phyloP scores from a whole-genome alignment of 345 rosid genomes.

The Acer saccharum region DNA sequence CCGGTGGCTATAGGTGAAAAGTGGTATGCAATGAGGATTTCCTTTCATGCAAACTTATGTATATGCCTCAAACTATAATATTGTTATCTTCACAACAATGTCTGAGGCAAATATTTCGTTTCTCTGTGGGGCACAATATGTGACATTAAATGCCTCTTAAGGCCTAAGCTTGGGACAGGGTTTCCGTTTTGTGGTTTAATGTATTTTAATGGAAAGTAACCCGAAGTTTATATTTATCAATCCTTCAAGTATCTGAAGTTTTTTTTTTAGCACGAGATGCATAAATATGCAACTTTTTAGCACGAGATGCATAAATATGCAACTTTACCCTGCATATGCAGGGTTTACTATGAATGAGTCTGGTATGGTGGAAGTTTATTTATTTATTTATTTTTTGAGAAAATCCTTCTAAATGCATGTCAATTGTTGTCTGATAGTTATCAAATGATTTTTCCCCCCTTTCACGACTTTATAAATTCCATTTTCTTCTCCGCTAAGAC shows the following conservation, averaged over 20 bases:
- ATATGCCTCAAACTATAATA: too few relatives aligned
- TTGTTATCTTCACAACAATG: not conserved
- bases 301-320: not conserved
- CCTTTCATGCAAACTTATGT: not conserved
- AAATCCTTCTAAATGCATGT: not conserved
- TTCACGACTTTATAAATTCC: not conserved
- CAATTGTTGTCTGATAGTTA: not conserved
- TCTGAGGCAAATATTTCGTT: not conserved
- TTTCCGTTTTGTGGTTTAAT: not conserved
- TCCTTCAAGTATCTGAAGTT: not conserved
- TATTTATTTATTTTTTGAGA: not conserved
- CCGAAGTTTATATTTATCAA: not conserved
- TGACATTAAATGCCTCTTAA: not conserved
- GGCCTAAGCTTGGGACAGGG: not conserved
- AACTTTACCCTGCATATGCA: not conserved
- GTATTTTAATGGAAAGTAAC: not conserved
- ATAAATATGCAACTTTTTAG: not conserved
- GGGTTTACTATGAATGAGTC: not conserved
- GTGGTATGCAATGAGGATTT: not conserved
- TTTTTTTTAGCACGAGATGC: not conserved
- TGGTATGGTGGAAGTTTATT: not conserved
- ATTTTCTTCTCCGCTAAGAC: not conserved
- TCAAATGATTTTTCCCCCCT: not conserved
- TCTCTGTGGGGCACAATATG: not conserved
- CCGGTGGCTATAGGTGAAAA: not conserved